Conservation (phyloP, 768 basidiomycete species). For the Tulasnella sp. region DNA sequence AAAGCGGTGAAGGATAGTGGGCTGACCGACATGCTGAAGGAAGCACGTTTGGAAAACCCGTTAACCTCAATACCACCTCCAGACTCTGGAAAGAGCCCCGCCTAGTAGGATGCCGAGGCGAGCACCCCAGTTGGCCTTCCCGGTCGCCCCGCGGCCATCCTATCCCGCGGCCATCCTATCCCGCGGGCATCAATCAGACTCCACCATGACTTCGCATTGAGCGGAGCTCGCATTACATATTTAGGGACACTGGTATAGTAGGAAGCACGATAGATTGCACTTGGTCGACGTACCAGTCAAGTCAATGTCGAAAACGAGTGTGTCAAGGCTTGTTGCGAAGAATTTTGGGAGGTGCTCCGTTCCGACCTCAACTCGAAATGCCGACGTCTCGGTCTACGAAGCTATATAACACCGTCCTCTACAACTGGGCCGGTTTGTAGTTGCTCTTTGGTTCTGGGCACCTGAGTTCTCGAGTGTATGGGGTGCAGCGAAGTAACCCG, state of each 20-base stretch:
- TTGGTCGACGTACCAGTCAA: no score
- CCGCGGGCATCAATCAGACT: no score
- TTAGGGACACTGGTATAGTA: no score
- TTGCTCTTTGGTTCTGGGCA: neutral
- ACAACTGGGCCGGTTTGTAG: neutral
- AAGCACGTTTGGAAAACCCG: constrained; percentile 78
- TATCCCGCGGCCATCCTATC: no score
- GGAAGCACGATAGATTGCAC: no score
- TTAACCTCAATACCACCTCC: constrained; percentile 38
- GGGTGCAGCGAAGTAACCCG: no score
- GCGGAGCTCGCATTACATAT: no score
- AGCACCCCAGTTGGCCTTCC: neutral
- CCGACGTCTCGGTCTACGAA: neutral
- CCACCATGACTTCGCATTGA: no score
- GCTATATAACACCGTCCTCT: neutral
- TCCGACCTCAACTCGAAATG: neutral
- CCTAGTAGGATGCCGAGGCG: neutral
- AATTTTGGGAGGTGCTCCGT: neutral
- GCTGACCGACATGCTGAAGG: constrained; percentile 67
- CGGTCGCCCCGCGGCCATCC: no score
- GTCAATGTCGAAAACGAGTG: neutral
- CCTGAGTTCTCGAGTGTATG: neutral
- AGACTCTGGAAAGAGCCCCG: neutral
- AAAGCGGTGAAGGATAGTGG: constrained; percentile 76
- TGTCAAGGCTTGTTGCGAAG: neutral